Conservation (phyloP, 2,329 filamentous ascomycete genomes). For the Fusarium compactum region DNA sequence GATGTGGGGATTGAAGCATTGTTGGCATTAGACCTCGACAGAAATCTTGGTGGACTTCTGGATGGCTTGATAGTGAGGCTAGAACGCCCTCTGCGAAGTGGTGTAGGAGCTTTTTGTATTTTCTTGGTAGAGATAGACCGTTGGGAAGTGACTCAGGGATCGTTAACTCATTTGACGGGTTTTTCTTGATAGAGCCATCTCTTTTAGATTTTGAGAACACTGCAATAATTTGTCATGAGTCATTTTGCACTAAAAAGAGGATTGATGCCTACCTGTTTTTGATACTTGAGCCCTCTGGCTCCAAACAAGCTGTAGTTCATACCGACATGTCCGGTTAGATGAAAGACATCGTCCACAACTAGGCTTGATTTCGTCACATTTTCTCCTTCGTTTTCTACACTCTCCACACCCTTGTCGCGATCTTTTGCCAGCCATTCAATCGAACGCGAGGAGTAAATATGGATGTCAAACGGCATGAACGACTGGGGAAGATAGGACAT, state of each 20-base stretch:
- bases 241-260: too few relatives aligned
- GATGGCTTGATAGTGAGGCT: conserved; percentile 46
- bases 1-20: conserved; percentile 45
- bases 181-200: neutral
- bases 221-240: accelerated
- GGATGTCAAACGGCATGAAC: neutral
- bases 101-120: conserved; percentile 41
- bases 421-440: conserved; percentile 41
- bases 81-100: conserved; percentile 46
- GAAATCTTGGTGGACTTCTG: conserved; percentile 45
- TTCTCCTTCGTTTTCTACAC: conserved; percentile 46
- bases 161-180: neutral
- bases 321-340: conserved; percentile 37
- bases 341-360: conserved; percentile 40
- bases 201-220: neutral
- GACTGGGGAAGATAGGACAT: neutral
- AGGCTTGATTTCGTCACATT: conserved; percentile 48
- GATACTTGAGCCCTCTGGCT: conserved; percentile 17
- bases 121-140: conserved; percentile 35
- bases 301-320: conserved; percentile 46
- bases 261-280: neutral
- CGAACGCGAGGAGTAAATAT: too few relatives aligned
- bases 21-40: conserved; percentile 43
- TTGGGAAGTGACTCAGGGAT: conserved; percentile 43
- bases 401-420: conserved; percentile 48